Evolutionary conservation across 2,329 filamentous ascomycete species (phyloP), one percentile per base, ranked within the genome.

Genomic region (Annulohypoxylon truncatum): DNA sequence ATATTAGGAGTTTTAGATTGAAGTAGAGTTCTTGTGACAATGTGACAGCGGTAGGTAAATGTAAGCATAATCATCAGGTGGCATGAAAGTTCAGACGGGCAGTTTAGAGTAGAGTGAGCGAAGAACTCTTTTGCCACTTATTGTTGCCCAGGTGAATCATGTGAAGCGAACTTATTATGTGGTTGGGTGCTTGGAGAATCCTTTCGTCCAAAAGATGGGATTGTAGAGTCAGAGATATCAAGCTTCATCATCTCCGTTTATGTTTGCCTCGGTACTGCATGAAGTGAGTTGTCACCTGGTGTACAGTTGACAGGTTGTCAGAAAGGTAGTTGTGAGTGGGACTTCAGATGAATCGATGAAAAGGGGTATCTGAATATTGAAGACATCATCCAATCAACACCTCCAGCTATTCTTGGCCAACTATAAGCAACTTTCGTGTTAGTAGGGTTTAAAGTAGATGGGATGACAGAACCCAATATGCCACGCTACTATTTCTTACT

Each of bases 61-160:
- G 29, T 51, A 51, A 20, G 47, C 15, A 35, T 18, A 35, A 51
- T 1, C 24, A 13, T 18, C 9, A 9, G 9, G n/a, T n/a, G 9
- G 12, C 28, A 18, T 28, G 22, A 50, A 52, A 53, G 61, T 64
- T 69, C 64, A 33, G 56, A 64, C 26, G 57, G 60, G 38, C n/a
- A 35, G 12, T 18, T 20, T 50, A 57, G 26, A 47, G 61, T 61
- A 33, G 22, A 20, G 15, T 52, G 20, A 54, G 35, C n/a, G 15
- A 51, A 54, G 15, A 51, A 51, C n/a, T 33, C 15, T 15, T 35
- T 55, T 44, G 4, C 29, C 42, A 22, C 28, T n/a, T 31, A 22
- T 31, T 15, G 13, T 20, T 48, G 13, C 31, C 2, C 1, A 59
- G 20, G 22, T 20, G 31, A 10, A n/a, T 20, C 40, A 28, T 40